phyloP scores from a whole-genome alignment of 495 filamentous ascomycete genomes.

The Pseudoneurospora amorphoporcata region DNA sequence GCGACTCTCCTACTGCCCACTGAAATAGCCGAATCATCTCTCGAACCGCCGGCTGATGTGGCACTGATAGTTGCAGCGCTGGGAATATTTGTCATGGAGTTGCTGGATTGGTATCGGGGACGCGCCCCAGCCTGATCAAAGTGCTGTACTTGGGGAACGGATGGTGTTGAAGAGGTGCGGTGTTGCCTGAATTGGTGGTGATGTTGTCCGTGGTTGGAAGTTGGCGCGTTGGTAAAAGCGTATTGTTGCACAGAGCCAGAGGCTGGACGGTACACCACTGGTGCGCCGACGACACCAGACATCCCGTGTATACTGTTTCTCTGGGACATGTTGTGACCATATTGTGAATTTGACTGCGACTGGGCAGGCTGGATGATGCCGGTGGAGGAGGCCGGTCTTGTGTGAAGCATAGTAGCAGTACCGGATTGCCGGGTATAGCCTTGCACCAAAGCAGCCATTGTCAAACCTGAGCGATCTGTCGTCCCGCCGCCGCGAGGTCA shows the following conservation, averaged over 20 bases:
- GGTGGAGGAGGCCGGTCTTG: constrained; percentile 61
- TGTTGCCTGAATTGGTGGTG: constrained; percentile 61
- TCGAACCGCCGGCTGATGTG: constrained; percentile 8
- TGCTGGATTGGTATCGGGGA: constrained; percentile 48
- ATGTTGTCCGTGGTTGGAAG: constrained; percentile 45
- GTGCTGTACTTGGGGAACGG: constrained; percentile 43
- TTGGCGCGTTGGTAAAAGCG: constrained; percentile 70
- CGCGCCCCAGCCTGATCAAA: constrained; percentile 38
- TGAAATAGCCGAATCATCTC: constrained; percentile 25
- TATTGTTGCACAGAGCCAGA: constrained; percentile 71
- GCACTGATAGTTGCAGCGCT: constrained; percentile 15
- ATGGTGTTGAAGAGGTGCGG: constrained; percentile 55
- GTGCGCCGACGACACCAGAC: constrained; percentile 35
- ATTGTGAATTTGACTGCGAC: constrained; percentile 45
- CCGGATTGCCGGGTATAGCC: constrained; percentile 74
- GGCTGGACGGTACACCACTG: constrained; percentile 59
- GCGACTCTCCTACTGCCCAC: constrained; percentile 14
- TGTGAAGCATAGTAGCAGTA: constrained; percentile 73
- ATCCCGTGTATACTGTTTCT: constrained; percentile 54
- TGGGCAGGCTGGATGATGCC: constrained; percentile 49
- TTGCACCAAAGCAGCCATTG: constrained; percentile 88
- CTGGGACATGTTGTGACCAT: constrained; percentile 41
- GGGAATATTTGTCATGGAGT: constrained; percentile 39
- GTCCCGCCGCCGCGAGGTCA: neutral
- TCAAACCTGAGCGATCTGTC: constrained; percentile 15